Evolutionary conservation across 352 stramenopile genomes (phyloP).

Genomic region (Blastocystis sp.): DNA sequence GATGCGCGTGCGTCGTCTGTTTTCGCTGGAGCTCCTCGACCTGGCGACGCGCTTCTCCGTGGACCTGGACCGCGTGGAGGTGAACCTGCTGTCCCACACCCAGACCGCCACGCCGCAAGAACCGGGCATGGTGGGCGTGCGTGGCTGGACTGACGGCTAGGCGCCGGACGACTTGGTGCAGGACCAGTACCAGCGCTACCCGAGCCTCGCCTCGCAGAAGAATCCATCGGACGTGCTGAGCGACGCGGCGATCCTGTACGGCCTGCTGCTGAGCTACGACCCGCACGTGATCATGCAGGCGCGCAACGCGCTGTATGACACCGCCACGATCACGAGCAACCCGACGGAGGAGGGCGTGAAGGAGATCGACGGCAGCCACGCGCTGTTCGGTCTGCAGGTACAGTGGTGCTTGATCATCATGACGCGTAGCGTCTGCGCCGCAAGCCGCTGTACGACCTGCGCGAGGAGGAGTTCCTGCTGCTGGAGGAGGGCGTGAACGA

Average conservation of each 20-base stretch:
- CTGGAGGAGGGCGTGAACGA: constrained; percentile 44
- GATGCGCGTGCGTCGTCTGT: constrained; percentile 14
- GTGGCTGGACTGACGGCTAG: neutral
- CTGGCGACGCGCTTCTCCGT: constrained; percentile 32
- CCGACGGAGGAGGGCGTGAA: constrained; percentile 30
- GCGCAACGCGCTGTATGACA: constrained; percentile 20
- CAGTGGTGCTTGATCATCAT: neutral
- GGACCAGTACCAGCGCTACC: constrained; percentile 4
- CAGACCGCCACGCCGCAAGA: constrained; percentile 3
- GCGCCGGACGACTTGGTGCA: constrained; percentile 11
- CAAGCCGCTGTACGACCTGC: constrained; percentile 22
- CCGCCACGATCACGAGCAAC: neutral
- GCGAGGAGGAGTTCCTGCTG: constrained; percentile 19
- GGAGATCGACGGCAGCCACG: constrained; percentile 13
- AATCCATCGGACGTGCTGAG: neutral
- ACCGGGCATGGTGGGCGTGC: constrained; percentile 5
- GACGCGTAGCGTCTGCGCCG: constrained; percentile 16
- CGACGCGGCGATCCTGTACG: constrained; percentile 29
- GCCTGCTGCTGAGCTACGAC: constrained; percentile 20
- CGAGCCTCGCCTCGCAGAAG: neutral
- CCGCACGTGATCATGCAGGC: neutral
- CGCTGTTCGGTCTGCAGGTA: neutral
- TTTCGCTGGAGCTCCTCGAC: constrained; percentile 34
- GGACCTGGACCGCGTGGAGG: constrained; percentile 61
- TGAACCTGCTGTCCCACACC: constrained; percentile 43